These are phyloP conservation scores for Pterocarpus macrocarpus DNA, from an alignment of 306 rosid genomes.

Conservation along the genomic window DNA sequence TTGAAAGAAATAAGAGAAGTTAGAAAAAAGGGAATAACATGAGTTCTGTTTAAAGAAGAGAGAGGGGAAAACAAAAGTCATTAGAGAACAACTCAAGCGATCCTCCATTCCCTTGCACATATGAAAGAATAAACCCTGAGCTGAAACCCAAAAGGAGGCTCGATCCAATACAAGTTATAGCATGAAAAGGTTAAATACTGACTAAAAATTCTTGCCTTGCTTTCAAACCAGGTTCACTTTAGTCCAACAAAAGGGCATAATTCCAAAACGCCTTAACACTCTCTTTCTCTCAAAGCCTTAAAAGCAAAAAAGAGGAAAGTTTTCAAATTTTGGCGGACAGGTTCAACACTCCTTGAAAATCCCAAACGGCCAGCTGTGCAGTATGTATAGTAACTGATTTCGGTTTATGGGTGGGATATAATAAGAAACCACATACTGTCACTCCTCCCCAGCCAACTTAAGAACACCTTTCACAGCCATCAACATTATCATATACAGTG, in stretches of 20 bases:
- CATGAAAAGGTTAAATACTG: not conserved
- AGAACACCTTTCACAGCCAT: not conserved
- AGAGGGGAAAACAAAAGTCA: not conserved
- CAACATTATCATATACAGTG: not conserved
- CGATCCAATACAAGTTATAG: not conserved
- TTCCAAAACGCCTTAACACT: not conserved
- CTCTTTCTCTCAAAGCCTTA: not conserved
- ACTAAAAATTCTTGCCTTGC: not conserved
- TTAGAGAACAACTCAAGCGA: not conserved
- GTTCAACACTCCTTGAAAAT: not conserved
- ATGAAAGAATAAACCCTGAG: not conserved
- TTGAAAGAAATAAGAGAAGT: not conserved
- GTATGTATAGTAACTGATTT: not conserved
- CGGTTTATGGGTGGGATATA: not conserved
- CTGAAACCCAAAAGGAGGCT: conserved; percentile 10
- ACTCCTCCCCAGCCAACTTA: not conserved
- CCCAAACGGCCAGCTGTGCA: not conserved
- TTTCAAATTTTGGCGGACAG: not conserved
- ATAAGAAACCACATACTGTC: not conserved
- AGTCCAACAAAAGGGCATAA: not conserved
- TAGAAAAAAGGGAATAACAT: not conserved
- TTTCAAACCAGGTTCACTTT: not conserved
- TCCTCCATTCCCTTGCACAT: not conserved
- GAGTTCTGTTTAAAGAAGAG: not conserved
- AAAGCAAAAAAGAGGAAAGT: not conserved